phyloP scores from a whole-genome alignment of 83 land plant genomes.

The Picea abies region DNA sequence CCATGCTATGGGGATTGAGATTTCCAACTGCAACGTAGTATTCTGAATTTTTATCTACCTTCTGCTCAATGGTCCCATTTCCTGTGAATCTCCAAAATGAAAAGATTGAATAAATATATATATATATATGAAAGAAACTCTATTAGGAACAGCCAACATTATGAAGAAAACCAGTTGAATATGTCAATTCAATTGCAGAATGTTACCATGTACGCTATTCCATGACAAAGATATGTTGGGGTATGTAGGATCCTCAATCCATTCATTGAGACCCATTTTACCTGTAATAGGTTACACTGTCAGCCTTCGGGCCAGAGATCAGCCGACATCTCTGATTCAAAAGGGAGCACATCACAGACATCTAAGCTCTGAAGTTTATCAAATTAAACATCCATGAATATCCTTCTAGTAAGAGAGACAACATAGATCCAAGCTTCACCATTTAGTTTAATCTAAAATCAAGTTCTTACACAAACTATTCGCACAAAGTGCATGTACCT shows the following conservation, averaged over 20 bases:
- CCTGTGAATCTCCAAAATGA: slow-evolving; percentile 28
- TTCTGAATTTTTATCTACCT: slow-evolving; percentile 27
- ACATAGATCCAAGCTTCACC: not conserved
- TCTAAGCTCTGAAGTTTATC: slow-evolving; percentile 1
- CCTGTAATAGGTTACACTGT: slow-evolving; percentile 30
- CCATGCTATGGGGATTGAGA: slow-evolving; percentile 28
- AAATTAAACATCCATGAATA: not conserved
- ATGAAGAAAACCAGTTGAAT: not conserved
- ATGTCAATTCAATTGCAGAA: not conserved
- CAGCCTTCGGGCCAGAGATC: slow-evolving; percentile 1
- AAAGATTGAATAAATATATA: not conserved
- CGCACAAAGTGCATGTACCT: not conserved
- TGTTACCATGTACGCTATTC: slow-evolving; percentile 45
- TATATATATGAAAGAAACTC: not conserved
- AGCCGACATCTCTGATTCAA: not conserved
- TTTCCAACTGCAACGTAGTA: slow-evolving; percentile 62
- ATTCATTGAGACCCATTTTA: slow-evolving; percentile 41
- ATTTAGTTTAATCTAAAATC: not conserved
- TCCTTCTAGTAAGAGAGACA: not conserved
- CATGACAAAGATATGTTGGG: slow-evolving; percentile 56
- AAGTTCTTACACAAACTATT: not conserved
- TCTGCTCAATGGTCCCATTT: slow-evolving; percentile 37
- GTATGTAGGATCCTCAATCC: slow-evolving; percentile 60
- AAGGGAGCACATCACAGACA: not conserved
- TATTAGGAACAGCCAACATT: not conserved